Evolutionary conservation across 768 basidiomycete genomes (phyloP).

Genomic region (Leccinum longicurvipes): DNA sequence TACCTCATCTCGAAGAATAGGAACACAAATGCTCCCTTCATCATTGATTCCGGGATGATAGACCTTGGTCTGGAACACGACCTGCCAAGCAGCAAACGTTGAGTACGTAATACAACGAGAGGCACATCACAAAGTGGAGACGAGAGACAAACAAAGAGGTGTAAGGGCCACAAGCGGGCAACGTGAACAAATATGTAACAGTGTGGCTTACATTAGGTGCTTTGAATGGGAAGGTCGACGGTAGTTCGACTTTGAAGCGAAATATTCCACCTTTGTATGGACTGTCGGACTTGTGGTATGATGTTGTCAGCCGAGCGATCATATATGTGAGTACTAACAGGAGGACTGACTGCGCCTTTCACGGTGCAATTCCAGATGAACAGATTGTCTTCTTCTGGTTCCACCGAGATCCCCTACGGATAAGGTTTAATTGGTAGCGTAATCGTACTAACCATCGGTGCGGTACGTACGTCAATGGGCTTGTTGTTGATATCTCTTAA

Average conservation of each 20-base stretch:
- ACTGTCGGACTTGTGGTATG: conserved; percentile 54
- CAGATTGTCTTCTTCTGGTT: conserved; percentile 67
- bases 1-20: conserved; percentile 81
- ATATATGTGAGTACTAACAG: not conserved
- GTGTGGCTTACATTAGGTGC: conserved; percentile 59
- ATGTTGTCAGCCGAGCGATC: conserved; percentile 1
- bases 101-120: conserved; percentile 18
- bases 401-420: conserved; percentile 57
- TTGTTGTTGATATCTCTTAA: conserved; percentile 55
- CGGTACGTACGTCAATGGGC: conserved; percentile 58
- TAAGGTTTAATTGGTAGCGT: conserved; percentile 8
- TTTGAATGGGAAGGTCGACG: conserved; percentile 84
- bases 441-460: conserved; percentile 6
- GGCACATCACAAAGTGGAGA: not conserved
- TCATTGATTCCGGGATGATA: conserved; percentile 92
- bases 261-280: conserved; percentile 85
- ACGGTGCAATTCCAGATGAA: conserved; percentile 76
- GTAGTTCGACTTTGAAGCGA: conserved; percentile 69
- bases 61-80: conserved; percentile 80
- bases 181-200: conserved; percentile 12
- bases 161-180: conserved; percentile 5
- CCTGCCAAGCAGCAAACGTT: conserved; percentile 40
- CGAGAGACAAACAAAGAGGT: not conserved
- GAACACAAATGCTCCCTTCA: conserved; percentile 82
- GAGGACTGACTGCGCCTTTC: conserved; percentile 61